These are phyloP conservation scores for Monosporascus sp. DNA, from an alignment of 2,329 filamentous ascomycete species.

Conservation along the genomic window DNA sequence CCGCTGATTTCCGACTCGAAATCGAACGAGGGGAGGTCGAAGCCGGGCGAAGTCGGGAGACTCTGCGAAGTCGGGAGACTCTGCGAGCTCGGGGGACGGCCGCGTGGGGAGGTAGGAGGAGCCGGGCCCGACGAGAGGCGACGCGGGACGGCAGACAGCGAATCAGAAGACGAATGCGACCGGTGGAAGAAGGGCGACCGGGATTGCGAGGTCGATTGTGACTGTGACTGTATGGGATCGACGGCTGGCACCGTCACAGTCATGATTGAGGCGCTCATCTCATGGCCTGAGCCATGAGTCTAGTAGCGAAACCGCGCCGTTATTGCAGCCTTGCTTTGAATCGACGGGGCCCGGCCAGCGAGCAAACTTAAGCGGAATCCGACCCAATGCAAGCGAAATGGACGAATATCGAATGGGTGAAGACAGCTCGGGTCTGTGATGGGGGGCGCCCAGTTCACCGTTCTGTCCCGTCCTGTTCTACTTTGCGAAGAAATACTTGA, in stretches of 20 bases:
- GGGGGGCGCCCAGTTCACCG: not conserved
- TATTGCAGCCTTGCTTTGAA: not conserved
- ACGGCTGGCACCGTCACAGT: slow-evolving; percentile 35
- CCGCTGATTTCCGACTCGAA: slow-evolving; percentile 44
- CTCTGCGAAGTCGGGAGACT: slow-evolving; percentile 28
- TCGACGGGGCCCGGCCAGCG: not conserved
- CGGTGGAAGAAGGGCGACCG: slow-evolving; percentile 17
- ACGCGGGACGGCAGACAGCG: slow-evolving; percentile 9
- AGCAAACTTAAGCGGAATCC: not conserved
- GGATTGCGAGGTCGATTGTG: slow-evolving; percentile 10
- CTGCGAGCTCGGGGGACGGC: slow-evolving; percentile 25
- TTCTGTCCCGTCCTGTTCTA: not conserved
- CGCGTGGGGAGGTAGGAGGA: slow-evolving; percentile 2
- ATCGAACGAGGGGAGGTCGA: slow-evolving; percentile 50
- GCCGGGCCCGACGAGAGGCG: slow-evolving; percentile 1
- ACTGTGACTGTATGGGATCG: slow-evolving; percentile 27
- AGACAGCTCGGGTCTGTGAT: not conserved
- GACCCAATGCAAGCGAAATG: not conserved
- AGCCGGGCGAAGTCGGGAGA: slow-evolving; percentile 34
- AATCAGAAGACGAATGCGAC: slow-evolving; percentile 26
- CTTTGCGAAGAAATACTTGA: not conserved
- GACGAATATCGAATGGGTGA: not conserved
- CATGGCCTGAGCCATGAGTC: slow-evolving; percentile 25
- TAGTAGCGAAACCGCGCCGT: not conserved
- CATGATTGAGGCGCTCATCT: slow-evolving; percentile 37